Base-by-base conservation (phyloP, 1,284 basidiomycete species). In the Athelia sp. region DNA sequence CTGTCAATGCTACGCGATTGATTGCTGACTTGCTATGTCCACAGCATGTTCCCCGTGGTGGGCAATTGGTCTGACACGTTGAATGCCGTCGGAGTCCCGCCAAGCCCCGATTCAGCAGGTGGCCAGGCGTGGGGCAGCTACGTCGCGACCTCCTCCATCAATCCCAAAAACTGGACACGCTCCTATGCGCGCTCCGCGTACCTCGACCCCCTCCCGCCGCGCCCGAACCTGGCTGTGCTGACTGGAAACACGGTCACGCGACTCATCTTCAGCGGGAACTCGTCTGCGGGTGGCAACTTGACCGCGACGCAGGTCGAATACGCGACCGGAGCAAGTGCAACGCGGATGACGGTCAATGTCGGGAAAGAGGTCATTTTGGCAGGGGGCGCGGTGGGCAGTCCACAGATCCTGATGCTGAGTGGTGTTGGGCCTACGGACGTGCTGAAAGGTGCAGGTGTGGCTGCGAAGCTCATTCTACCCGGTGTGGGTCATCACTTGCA, bases 401-500 rank as follows among this genome's bases (percentile, higher is more conserved):
- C 86, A 42, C 79, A 87, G 53, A 70, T 90, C 17, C 70, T 90
- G 36, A 75, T 85, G 73, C 69, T 81, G 9, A 87, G 83, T 50
- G 89, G 89, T 53, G 75, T 92, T 49, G 89, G 87, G 0, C 84
- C 86, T 2, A 63, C 60, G 47, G 76, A 78, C 45, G 73, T 82
- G 2, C 66, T 90, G 38, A 56, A 71, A 21, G 60, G 62, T 6
- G 74, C 79, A 22, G 78, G 78, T 43, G 77, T 91, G 17, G 47
- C 56, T 11, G 63, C 75, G 3, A 50, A 61, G 22, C 53, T 70
- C 36, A 79, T 81, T 52, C 69, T 89, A 2, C 85, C 87, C 3
- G 84, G 83, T 49, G 88, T 93, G 48, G 89, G 89, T 1, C 80
- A 85, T 65, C 82, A 88, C 66, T 62, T 90, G 42, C 84, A 87